Base-by-base conservation (phyloP, 1,284 basidiomycete species). In the Austroboletus niveus region DNA sequence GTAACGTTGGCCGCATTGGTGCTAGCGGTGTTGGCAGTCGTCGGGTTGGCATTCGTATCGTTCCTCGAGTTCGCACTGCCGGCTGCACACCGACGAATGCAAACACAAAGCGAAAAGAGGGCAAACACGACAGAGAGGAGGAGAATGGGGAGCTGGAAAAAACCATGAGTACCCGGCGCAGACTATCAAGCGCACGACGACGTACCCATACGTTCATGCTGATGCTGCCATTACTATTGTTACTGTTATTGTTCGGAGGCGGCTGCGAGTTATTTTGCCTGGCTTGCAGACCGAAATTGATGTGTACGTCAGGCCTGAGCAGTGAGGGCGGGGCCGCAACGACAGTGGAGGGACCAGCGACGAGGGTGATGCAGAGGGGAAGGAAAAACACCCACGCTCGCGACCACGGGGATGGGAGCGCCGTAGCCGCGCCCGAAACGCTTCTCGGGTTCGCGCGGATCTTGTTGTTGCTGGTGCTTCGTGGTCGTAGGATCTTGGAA, bases 161-260 rank as follows among this genome's bases (percentile, higher is more conserved):
- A 12, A 8, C 38, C 5, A 9, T 1, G 10, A 11, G 30, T 10
- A 2, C 29, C 7, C 29, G 29, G 29, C 29, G 29, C 29, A 29
- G 29, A 29, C 29, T 29, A 29, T 9, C 1, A 8, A 7, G 4
- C 29, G 8, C 29, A 9, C 6, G 29, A 29, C 12, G 22, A 68
- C 66, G 47, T 44, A 64, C 62, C 62, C 62, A 64, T 49, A 68
- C 30, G 15, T 4, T 59, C 55, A 65, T 48, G 27, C 45, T 53
- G 34, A 65, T 54, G 14, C 42, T 46, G 17, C 51, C 48, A 17
- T 5, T 39, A 17, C 24, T 35, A 27, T 4, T 31, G 22, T 10
- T 39, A 12, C 47, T 24, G 34, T 7, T 44, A 7, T 14, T 22
- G 5, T 10, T 14, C 34, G 29, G 44, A 3, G 27, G 27, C 27